Evolutionary conservation across 257 asterid species (phyloP).

Genomic region (Solanum bulbocastanum): DNA sequence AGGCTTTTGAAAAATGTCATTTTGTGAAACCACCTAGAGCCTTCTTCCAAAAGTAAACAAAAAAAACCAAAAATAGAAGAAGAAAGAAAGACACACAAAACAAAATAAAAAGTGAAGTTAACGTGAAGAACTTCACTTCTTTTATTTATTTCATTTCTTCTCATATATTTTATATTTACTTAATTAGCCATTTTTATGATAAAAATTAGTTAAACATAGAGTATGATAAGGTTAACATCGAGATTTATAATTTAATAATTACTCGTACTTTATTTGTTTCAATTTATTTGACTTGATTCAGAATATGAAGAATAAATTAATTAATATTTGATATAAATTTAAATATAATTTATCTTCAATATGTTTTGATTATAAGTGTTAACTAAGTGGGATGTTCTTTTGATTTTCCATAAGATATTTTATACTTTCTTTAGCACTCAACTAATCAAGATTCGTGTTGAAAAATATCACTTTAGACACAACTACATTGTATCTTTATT

Average conservation of each 20-base stretch:
- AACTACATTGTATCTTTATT: too few species aligned
- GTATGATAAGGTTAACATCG: not conserved
- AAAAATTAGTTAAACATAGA: not conserved
- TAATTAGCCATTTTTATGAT: not conserved
- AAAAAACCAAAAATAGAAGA: constrained; percentile 5
- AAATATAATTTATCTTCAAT: not conserved
- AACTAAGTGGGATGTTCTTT: not conserved
- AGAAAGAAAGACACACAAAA: not conserved
- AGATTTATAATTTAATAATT: not conserved
- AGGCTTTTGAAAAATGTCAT: not conserved
- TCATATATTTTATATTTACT: not conserved
- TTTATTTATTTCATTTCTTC: not conserved
- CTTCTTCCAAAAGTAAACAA: constrained; percentile 32
- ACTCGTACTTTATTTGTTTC: not conserved
- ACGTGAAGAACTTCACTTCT: not conserved
- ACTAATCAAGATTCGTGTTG: not conserved
- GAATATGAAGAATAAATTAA: not conserved
- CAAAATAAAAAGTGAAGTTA: not conserved
- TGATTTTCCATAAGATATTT: too few species aligned
- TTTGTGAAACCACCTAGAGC: constrained; percentile 4
- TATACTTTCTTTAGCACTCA: not conserved
- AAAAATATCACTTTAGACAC: too few species aligned
- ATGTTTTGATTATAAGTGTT: not conserved
- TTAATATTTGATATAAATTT: not conserved
- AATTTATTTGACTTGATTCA: not conserved